Percentiles rank a stretch among this genome's conserved stretches.
phyloP scores from a whole-genome alignment of 148 eudicot species.

The Spergularia bocconei region DNA sequence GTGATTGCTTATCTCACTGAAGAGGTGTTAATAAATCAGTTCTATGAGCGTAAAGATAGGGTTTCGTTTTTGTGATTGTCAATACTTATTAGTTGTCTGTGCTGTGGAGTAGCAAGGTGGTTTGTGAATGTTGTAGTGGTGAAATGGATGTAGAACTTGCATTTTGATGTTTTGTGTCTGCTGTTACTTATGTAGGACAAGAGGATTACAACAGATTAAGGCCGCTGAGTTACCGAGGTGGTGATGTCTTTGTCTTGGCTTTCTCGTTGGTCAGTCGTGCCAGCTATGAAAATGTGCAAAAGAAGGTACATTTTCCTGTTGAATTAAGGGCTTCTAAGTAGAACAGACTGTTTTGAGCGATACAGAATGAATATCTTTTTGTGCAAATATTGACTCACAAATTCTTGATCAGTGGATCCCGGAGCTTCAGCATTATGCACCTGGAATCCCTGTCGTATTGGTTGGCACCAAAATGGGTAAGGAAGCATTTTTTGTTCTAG shows the following conservation, averaged over 20 bases:
- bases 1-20: not conserved
- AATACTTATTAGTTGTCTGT: not conserved
- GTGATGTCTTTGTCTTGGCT: conserved; percentile 90
- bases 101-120: not conserved
- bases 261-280: conserved; percentile 97
- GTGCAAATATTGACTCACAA: conserved; percentile 26
- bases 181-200: conserved; percentile 52
- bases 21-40: no score
- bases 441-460: conserved; percentile 85
- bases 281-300: conserved; percentile 86
- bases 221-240: conserved; percentile 97
- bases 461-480: conserved; percentile 97
- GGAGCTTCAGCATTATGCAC: conserved; percentile 97
- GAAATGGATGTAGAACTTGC: not conserved
- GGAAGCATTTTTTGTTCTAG: conserved; percentile 11
- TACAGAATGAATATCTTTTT: not conserved
- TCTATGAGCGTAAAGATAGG: no score
- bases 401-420: conserved; percentile 90
- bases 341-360: not conserved
- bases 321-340: conserved; percentile 5
- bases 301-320: conserved; percentile 60
- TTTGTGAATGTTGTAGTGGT: not conserved
- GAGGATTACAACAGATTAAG: conserved; percentile 94
- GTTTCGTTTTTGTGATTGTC: no score
- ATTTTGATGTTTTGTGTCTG: conserved; percentile 3